A percentile compares a stretch with the other conserved stretches of the same genome.
Conservation (phyloP, 805 yeast genomes). For the Sugiyamaella boreocaroliniensis region DNA sequence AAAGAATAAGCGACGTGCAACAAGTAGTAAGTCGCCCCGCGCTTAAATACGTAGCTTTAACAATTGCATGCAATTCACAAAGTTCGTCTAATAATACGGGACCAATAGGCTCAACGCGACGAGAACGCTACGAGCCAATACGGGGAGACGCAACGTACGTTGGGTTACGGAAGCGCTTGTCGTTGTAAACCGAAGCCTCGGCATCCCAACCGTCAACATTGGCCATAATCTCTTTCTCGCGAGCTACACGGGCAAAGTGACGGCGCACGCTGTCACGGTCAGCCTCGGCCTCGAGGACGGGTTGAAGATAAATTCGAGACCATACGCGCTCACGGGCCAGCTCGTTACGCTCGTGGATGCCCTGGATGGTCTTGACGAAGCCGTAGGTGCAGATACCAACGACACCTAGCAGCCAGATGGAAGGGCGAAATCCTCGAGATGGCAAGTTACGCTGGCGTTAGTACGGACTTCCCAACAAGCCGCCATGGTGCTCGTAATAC, state of each 20-base stretch:
- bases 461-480: neutral
- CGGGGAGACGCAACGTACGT: conserved; percentile 27
- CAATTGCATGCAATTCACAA: neutral
- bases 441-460: conserved; percentile 57
- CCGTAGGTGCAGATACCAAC: conserved; percentile 64
- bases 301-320: conserved; percentile 67
- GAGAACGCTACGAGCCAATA: conserved; percentile 10
- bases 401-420: conserved; percentile 59
- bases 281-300: conserved; percentile 72
- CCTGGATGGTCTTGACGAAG: conserved; percentile 56
- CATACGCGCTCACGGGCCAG: conserved; percentile 67
- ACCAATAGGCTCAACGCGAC: neutral
- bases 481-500: conserved; percentile 6
- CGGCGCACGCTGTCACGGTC: conserved; percentile 76
- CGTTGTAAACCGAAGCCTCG: conserved; percentile 41
- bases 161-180: conserved; percentile 37
- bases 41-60: too few species aligned
- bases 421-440: conserved; percentile 75
- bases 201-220: conserved; percentile 58
- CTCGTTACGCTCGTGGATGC: conserved; percentile 68
- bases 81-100: neutral
- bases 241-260: conserved; percentile 52
- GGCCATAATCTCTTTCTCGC: conserved; percentile 64
- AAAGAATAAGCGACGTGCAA: too few species aligned
- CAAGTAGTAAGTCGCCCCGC: too few species aligned